These are phyloP conservation scores for Primulina huaijiensis DNA, from an alignment of 257 asterid genomes.

Conservation along the genomic window DNA sequence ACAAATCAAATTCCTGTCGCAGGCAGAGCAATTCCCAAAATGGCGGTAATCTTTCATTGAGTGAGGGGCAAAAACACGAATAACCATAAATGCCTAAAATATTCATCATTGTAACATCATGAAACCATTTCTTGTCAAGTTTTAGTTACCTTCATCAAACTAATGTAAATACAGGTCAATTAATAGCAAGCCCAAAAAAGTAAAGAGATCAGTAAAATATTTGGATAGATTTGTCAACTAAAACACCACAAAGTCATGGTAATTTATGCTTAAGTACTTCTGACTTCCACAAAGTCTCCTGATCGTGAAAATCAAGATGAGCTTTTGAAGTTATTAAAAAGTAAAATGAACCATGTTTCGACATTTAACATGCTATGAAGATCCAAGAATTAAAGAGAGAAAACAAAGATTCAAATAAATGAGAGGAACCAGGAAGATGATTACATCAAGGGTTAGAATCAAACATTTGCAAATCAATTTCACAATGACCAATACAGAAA, in stretches of 20 bases:
- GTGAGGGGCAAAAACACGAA: conserved; percentile 8
- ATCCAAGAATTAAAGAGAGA: not conserved
- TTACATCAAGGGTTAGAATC: conserved; percentile 9
- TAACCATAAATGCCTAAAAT: conserved; percentile 11
- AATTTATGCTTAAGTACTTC: conserved; percentile 7
- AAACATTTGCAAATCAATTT: not conserved
- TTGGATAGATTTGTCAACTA: conserved; percentile 17
- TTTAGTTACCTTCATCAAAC: no score
- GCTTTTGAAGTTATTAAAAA: conserved; percentile 1
- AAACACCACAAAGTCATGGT: conserved; percentile 11
- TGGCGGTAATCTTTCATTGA: conserved; percentile 1
- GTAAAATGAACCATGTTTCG: conserved; percentile 9
- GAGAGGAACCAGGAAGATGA: not conserved
- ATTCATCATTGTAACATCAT: conserved; percentile 19
- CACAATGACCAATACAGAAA: conserved; percentile 13
- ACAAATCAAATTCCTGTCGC: conserved; percentile 13
- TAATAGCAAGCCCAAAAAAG: not conserved
- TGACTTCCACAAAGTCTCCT: conserved; percentile 14
- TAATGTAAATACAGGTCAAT: not conserved
- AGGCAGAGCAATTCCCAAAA: conserved; percentile 8
- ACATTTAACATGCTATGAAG: not conserved
- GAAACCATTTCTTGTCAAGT: not conserved
- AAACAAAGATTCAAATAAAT: not conserved
- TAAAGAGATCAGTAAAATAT: conserved; percentile 11
- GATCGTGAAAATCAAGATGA: conserved; percentile 15